Evolutionary conservation across 163 green algal species (phyloP), one percentile per base, ranked within the genome.

Genomic region (Volvox carteri): DNA sequence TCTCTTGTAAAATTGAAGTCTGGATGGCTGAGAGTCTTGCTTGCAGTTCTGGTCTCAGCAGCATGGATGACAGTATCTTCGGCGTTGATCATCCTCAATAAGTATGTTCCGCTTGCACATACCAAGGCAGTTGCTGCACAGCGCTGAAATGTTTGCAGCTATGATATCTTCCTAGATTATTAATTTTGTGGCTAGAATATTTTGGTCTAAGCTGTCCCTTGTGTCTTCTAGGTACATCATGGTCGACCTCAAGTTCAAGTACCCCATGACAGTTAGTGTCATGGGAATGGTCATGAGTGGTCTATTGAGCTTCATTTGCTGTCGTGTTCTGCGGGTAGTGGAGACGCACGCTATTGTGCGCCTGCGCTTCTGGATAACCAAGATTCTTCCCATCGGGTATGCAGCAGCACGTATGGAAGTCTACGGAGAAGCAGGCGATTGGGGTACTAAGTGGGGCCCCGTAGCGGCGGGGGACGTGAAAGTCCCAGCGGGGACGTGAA

Each of bases 21-120:
- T 6, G 86, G 90, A 48, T 42, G 35, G 65, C 18, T 91, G 28
- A 79, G 92, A 5, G 90, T 93, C 1, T 12, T 92, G 6, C 60
- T 92, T 25, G 92, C 92, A 11, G 90, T 86, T 7, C 41, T 89
- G 25, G 87, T 83, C 0, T 86, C 91, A 46, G n/a, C 3, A 2
- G 54, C 68, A 0, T 98, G 95, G 95, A 98, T 98, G 96, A 30
- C 89, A 6, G 91, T 97, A 4, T 95, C 87, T 16, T 95, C 85
- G 14, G 91, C 54, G 1, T 92, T 98, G 12, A 98, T 98, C 86
- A 65, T 98, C 67, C 30, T 98, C 12, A 98, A 98, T 90, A 98
- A 98, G 90, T 90, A 95, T 58, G 78, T 95, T 2, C 89, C 96
- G 56, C 28, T 23, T 28, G 6, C 54, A 65, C 54, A 30, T 65